Evolutionary conservation across 2,329 filamentous ascomycete species (phyloP).

Genomic region (Botrytis hyacinthi): DNA sequence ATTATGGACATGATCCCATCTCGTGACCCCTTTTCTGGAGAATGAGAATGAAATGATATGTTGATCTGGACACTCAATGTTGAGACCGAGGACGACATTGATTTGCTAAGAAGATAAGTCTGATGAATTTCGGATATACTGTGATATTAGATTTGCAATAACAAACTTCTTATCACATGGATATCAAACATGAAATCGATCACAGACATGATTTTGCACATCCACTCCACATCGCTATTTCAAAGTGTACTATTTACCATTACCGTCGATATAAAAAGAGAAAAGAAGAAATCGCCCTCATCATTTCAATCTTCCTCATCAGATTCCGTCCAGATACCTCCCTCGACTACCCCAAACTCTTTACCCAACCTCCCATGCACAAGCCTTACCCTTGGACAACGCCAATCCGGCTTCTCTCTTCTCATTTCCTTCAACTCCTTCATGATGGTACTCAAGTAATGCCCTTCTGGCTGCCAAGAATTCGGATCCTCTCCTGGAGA

Average conservation of each 20-base stretch:
- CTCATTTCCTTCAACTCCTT: constrained; percentile 29
- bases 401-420: constrained; percentile 29
- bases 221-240: background rate
- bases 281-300: background rate
- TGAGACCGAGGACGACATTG: background rate
- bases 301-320: background rate
- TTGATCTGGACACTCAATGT: background rate
- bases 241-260: background rate
- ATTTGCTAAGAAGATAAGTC: background rate
- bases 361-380: constrained; percentile 25
- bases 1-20: background rate
- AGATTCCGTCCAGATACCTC: constrained; percentile 22
- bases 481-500: constrained; percentile 7
- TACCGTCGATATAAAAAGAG: background rate
- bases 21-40: background rate
- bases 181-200: background rate
- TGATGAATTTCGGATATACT: background rate
- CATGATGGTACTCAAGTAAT: constrained; percentile 22
- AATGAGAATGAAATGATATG: background rate
- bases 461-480: constrained; percentile 19
- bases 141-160: background rate
- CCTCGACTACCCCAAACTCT: constrained; percentile 24
- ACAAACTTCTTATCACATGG: background rate
- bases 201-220: background rate
- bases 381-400: constrained; percentile 32